phyloP scores from a whole-genome alignment of 108 stramenopile genomes.

The Conticribra guillardii region DNA sequence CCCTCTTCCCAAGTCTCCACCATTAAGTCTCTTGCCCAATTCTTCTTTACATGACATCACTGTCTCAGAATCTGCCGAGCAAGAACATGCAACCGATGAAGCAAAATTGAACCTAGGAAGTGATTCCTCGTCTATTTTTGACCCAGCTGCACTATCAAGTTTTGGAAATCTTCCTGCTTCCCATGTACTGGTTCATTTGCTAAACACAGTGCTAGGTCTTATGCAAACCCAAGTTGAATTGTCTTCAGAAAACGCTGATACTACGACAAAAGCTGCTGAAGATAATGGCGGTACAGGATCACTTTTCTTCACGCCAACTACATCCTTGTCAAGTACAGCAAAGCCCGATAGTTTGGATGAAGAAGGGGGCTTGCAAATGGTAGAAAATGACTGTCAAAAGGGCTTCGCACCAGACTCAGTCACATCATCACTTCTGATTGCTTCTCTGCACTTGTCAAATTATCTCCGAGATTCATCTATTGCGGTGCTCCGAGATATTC shows the following conservation, averaged over 20 bases:
- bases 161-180: conserved; percentile 78
- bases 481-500: conserved; percentile 22
- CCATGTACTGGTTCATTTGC: conserved; percentile 65
- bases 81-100: conserved; percentile 1
- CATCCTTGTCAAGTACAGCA: conserved; percentile 3
- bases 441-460: conserved; percentile 29
- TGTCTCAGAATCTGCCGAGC: neutral
- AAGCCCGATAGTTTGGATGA: conserved; percentile 9
- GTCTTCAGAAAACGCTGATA: conserved; percentile 6
- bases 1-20: conserved; percentile 35
- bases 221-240: conserved; percentile 30
- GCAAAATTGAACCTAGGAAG: conserved; percentile 19
- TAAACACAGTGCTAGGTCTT: conserved; percentile 39
- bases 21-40: conserved; percentile 30
- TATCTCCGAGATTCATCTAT: conserved; percentile 30
- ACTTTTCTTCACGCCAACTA: conserved; percentile 12
- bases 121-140: conserved; percentile 49
- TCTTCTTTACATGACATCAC: conserved; percentile 1
- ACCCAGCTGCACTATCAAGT: conserved; percentile 58
- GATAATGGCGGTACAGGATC: conserved; percentile 52
- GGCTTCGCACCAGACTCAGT: conserved; percentile 38
- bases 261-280: neutral
- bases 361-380: no score
- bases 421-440: conserved; percentile 38
- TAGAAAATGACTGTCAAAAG: no score